Evolutionary conservation across 495 filamentous ascomycete species (phyloP), one percentile per base, ranked within the genome.

Genomic region (Penicillium bovifimosum): DNA sequence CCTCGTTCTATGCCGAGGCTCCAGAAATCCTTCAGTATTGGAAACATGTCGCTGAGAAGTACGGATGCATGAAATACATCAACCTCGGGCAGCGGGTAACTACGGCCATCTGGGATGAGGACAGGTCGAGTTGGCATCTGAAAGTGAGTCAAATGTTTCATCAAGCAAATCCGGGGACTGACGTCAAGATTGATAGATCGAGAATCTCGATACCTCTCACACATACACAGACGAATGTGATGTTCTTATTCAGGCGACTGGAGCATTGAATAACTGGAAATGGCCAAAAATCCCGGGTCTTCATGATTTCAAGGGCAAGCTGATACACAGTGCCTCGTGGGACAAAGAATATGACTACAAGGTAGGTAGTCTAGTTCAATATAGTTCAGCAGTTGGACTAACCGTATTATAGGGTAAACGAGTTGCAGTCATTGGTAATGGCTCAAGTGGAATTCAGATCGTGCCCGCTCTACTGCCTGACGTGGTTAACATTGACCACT

Each of bases 21-120:
- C 62, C 65, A 0, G 82, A 87, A 56, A 87, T 87, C 32, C 71
- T 73, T 46, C 57, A 63, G 14, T 87, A 87, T 54, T 78, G 84
- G 55, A 67, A 72, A 35, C 53, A 44, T 0, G 71, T 80, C 14
- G 67, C 53, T 1, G 46, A 63, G 5, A 79, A 78, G 31, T 76
- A 78, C 20, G 20, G 20, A 24, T 24, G 20, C 20, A 24, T 24
- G 20, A 24, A 24, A 24, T 24, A 24, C 20, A 24, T 24, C 20
- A 24, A 24, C 2, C 20, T 24, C 20, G 20, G 20, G 4, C 20
- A 24, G 20, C 20, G 4, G 20, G 20, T 24, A 24, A 24, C 20
- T 24, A 24, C 20, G 20, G 20, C 20, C 20, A 24, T 24, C 20
- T 24, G 20, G 20, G 20, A 24, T 24, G 20, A 24, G 20, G 20